Evolutionary conservation across 202 grass and related monocot genomes (phyloP), one percentile per base, ranked within the genome.

Genomic region (Bolboschoenoplectus hybrid): DNA sequence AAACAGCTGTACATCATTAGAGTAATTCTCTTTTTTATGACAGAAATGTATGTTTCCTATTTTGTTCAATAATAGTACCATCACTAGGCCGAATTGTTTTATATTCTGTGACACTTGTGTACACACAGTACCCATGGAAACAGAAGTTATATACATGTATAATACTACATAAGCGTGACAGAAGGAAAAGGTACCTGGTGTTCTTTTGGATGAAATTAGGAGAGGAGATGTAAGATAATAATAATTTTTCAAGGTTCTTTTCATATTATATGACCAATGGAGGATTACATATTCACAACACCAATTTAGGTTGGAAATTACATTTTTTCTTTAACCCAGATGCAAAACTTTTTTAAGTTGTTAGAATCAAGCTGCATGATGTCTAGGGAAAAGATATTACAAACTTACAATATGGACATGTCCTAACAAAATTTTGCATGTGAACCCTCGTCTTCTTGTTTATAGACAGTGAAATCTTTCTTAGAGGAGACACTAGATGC

Each of bases 401-500:
- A 55, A 53, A 19, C 57, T 61, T 14, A 14, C 17, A 14, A 26
- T 67, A 1, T 40, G 36, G 35, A 67, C 12, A n/a, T 57, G 14
- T 19, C 51, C 13, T 58, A 41, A 1, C 13, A n/a, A 79, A 41
- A 10, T 5, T 58, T 79, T 79, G 50, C 75, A 60, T 79, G 2
- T 57, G 9, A 79, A 58, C 75, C 53, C 34, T 79, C 5, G 13
- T 60, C 7, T 78, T 88, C n/a, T 81, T 88, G 46, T 81, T 35
- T 82, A 86, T 87, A 98, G 95, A 95, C 92, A 35, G 50, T 98
- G 39, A 17, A 89, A 85, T 88, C 89, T 67, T 98, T 98, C 88
- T 78, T 98, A 35, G 93, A 98, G 67, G 95, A 93, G 57, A 98
- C 93, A 81, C 83, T 98, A 80, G 95, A 90, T 16, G 90, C 88